phyloP scores from a whole-genome alignment of 108 stramenopile species.

The Pseudonitzschia multiseries region DNA sequence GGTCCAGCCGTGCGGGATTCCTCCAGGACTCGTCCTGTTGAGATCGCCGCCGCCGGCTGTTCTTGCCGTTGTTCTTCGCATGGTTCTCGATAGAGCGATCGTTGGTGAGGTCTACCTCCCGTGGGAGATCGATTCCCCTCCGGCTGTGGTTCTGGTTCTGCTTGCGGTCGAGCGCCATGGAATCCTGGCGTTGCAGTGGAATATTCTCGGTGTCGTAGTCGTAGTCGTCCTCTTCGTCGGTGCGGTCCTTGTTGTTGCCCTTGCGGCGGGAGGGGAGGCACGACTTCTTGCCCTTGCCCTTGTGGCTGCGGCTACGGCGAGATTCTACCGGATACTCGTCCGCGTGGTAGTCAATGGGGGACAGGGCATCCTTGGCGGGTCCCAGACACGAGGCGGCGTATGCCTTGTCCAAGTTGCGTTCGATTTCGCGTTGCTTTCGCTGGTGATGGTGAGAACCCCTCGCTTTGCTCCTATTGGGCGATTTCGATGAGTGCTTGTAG shows the following conservation, averaged over 20 bases:
- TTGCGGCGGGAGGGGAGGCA: not conserved
- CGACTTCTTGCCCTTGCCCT: not conserved
- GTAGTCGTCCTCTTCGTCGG: too few relatives aligned
- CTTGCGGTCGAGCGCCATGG: not conserved
- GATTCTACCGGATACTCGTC: not conserved
- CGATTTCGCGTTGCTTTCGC: constrained; percentile 19
- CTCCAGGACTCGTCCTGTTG: not conserved
- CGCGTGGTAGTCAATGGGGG: not conserved
- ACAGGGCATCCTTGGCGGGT: constrained; percentile 69
- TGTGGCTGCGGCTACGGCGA: not conserved
- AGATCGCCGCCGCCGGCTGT: not conserved
- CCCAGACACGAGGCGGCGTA: constrained; percentile 39
- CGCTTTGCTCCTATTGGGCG: too few relatives aligned
- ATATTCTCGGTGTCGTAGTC: not conserved
- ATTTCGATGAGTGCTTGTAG: too few relatives aligned
- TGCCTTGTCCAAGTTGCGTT: not conserved
- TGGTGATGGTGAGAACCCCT: not conserved
- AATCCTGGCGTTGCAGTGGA: not conserved
- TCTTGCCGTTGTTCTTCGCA: not conserved
- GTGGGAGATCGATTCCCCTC: not conserved
- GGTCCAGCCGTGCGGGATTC: not conserved
- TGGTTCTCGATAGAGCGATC: not conserved
- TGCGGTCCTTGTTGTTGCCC: not conserved
- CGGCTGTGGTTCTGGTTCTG: not conserved
- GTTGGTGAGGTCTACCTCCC: not conserved